Evolutionary conservation across 2,329 filamentous ascomycete species (phyloP), one percentile per base, ranked within the genome.

Genomic region (Fusarium poae): DNA sequence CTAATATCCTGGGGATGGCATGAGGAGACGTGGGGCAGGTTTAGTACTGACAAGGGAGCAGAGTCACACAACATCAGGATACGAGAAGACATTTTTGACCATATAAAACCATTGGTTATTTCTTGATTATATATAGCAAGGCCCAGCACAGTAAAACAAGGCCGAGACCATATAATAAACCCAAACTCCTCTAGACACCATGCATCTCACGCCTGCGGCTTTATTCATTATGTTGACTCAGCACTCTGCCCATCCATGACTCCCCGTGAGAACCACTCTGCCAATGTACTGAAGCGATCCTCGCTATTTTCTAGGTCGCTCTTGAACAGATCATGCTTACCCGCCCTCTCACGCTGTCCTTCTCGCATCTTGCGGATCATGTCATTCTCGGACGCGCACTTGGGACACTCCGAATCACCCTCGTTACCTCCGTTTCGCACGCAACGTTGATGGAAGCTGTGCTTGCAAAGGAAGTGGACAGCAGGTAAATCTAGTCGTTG

Each of bases 381-480:
- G 23, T 93, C 89, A 75, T 98, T 97, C 65, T 92, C 90, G 21
- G 88, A 85, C 27, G 92, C 89, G 75, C 96, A 99, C 34, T 93
- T 86, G 12, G 95, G 94, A 77, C 96, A 99, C 79, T 97, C 94
- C 0, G 90, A 86, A 52, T 90, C 88, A 9, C 83, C 83, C 25
- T 90, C 89, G 13, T 83, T 83, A 23, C 78, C 80, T 3, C 81
- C 82, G 15, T 78, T 78, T 52, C 84, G 81, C 76, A 99, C 82
- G 79, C 95, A 99, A 45, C 92, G 86, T 81, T 97, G 93, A 77
- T 99, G 96, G 84, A 97, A 99, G 64, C 91, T 94, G 78, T 99
- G 96, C 78, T 97, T 97, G 83, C 96, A 99, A 67, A 99, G 81
- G 78, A 99, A 99, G 77, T 99, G 96, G 48, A 99, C 94, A 0